These are phyloP conservation scores for Allantophomopsis cytisporea DNA, from an alignment of 2,329 filamentous ascomycete species.

Conservation along the genomic window DNA sequence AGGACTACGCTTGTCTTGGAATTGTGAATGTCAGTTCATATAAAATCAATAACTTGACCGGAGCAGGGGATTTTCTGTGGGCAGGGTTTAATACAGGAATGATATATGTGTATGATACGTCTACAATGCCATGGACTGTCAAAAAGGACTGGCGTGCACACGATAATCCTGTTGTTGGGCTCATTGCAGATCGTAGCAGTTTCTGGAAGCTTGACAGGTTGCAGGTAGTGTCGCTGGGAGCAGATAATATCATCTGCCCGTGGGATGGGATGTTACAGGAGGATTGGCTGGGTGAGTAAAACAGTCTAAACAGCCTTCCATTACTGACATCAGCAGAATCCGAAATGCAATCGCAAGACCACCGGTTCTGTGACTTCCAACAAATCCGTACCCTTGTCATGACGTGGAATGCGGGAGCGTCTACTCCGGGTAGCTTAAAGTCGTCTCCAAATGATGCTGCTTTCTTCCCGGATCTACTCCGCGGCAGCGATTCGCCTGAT, in stretches of 20 bases:
- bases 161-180: constrained; percentile 64
- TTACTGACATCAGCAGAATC: constrained; percentile 34
- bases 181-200: constrained; percentile 67
- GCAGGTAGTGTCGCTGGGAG: constrained; percentile 77
- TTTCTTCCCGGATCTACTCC: constrained; percentile 72
- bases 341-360: constrained; percentile 74
- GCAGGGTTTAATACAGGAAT: constrained; percentile 89
- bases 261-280: constrained; percentile 93
- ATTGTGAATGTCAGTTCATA: constrained; percentile 81
- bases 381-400: constrained; percentile 69
- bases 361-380: constrained; percentile 74
- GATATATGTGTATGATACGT: constrained; percentile 84
- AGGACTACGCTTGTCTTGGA: constrained; percentile 64
- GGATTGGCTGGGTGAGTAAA: constrained; percentile 63
- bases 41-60: constrained; percentile 81
- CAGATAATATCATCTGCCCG: constrained; percentile 68
- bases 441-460: constrained; percentile 54
- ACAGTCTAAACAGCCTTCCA: no score
- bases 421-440: constrained; percentile 72
- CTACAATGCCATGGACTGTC: constrained; percentile 69
- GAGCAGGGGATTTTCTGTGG: constrained; percentile 77
- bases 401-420: constrained; percentile 97
- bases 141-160: constrained; percentile 95
- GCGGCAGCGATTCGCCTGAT: constrained; percentile 67
- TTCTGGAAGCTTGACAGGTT: constrained; percentile 74